Base-by-base conservation (phyloP, 306 rosid species). In the Rosa multiflora region DNA sequence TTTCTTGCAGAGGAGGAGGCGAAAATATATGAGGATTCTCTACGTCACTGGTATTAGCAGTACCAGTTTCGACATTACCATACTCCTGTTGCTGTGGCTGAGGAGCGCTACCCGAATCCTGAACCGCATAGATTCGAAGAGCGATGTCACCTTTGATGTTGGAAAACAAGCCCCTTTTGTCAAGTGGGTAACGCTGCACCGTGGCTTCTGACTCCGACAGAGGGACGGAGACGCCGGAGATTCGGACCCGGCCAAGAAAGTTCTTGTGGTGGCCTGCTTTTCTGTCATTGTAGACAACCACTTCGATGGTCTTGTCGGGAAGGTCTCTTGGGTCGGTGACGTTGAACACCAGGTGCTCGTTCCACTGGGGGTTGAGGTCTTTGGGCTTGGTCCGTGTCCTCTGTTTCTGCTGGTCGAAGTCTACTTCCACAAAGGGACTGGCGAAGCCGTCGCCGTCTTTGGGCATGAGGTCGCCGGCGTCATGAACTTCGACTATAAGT, bases 401-500 rank as follows among this genome's bases (percentile, higher is more conserved):
- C 70, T 88, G 91, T 26, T 43, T 70, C 58, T 95, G 91, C 15
- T 64, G 87, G 49, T 85, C 96, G 64, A 95, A 91, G 39, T 81
- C 75, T 1, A 92, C 87, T 44, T 92, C 93, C 0, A 90, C 99
- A 63, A 82, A 95, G 40, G 99, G 96, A 78, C 87, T 92, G 0
- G 98, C 86, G 20, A 89, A 88, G 20, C 92, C 97, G n/a, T 88
- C 87, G 66, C 89, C 94, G 73, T 94, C 97, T 82, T 91, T 93
- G 49, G 97, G 91, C 90, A 86, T 88, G 8, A 95, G 91, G 86
- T 88, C 91, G 35, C 86, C 78, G 0, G 99, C 99, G 49, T 87
- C 89, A 23, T 88, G 86, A 56, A 92, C 89, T 80, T 92, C 97
- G 8, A 92, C 93, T 29, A 92, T 88, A 23, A 95, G 90, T 62